Evolutionary conservation across 192 early-diverging fungal species (phyloP).

Genomic region (Backusella tarrabulga): DNA sequence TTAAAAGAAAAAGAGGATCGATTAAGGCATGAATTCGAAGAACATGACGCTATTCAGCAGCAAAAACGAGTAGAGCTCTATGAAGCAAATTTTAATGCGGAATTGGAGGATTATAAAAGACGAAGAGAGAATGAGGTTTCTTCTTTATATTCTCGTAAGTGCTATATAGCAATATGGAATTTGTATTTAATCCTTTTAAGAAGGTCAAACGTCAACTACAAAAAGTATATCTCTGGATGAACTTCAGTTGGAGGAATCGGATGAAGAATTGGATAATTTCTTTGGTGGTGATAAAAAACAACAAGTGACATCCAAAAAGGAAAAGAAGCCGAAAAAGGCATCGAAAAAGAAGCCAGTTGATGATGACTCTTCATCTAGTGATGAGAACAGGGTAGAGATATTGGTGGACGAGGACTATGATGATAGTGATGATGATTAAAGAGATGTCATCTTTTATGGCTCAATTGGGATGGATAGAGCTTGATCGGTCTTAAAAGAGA

Average conservation of each 20-base stretch:
- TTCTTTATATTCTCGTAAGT: conserved; percentile 29
- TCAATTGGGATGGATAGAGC: too few species aligned
- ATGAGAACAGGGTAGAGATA: conserved; percentile 17
- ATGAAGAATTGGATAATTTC: conserved; percentile 2
- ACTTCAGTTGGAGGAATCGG: conserved; percentile 12
- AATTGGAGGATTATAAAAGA: conserved; percentile 32
- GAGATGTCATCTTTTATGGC: neutral
- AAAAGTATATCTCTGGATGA: conserved; percentile 14
- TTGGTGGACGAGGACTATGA: conserved; percentile 27
- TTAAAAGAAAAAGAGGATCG: conserved; percentile 1
- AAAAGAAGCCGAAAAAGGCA: neutral
- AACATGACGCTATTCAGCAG: conserved; percentile 19
- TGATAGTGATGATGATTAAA: conserved; percentile 8
- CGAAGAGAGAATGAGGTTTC: conserved; percentile 28
- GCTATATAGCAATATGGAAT: neutral
- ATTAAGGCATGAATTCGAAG: conserved; percentile 20
- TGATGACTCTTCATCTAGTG: neutral
- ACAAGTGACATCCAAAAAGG: neutral
- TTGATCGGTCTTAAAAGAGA: too few species aligned
- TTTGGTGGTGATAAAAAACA: neutral
- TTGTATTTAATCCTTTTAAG: neutral
- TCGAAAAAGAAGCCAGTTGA: neutral
- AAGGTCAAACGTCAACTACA: neutral
- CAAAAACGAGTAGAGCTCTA: conserved; percentile 31
- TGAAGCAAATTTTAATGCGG: conserved; percentile 35